These are phyloP conservation scores for Zygosaccharomyces bailii DNA, from an alignment of 805 yeast species.

Conservation along the genomic window DNA sequence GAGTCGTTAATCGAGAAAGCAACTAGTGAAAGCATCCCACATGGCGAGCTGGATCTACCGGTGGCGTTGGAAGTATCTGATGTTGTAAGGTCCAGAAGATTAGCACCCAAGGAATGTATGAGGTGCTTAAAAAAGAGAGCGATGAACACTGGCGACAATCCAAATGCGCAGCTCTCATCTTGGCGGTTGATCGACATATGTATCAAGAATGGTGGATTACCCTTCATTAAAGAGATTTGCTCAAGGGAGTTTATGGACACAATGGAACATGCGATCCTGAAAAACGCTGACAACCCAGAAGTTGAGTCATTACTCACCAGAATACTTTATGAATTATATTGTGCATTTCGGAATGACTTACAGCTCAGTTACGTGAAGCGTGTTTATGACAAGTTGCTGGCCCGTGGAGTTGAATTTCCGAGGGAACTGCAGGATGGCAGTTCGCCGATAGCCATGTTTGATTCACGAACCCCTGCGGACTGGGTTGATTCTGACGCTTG, in stretches of 20 bases:
- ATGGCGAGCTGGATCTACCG: conserved; percentile 78
- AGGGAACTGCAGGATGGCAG: conserved; percentile 21
- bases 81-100: conserved; percentile 73
- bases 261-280: conserved; percentile 46
- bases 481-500: conserved; percentile 96
- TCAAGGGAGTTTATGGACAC: conserved; percentile 85
- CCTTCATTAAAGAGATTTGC: conserved; percentile 73
- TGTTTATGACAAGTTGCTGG: conserved; percentile 54
- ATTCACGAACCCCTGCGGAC: conserved; percentile 91
- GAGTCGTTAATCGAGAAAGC: conserved; percentile 70
- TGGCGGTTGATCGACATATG: conserved; percentile 79
- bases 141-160: conserved; percentile 55
- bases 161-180: conserved; percentile 73
- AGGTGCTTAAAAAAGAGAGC: conserved; percentile 74
- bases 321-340: conserved; percentile 72
- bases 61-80: conserved; percentile 84
- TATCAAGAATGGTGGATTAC: conserved; percentile 88
- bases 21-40: conserved; percentile 85
- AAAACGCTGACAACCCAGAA: conserved; percentile 42
- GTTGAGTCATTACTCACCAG: conserved; percentile 61
- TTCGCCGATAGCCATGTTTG: conserved; percentile 53
- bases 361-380: conserved; percentile 63
- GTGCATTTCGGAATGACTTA: conserved; percentile 63
- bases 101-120: conserved; percentile 80
- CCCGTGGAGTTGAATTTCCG: conserved; percentile 70